Evolutionary conservation across 306 rosid genomes (phyloP).

Genomic region (Parietaria judaica): DNA sequence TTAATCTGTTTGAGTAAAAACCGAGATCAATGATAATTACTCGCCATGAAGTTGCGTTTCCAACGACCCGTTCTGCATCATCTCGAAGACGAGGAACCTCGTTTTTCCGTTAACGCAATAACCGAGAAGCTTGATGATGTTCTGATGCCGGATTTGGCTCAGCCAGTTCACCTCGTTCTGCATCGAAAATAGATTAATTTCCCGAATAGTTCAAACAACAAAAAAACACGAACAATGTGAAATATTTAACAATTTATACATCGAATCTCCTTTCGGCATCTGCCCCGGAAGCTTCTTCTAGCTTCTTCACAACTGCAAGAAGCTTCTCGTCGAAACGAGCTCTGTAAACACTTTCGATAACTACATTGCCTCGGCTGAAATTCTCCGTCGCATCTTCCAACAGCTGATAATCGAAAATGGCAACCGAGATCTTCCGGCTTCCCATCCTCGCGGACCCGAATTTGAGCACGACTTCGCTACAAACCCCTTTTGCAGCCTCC

Average conservation of each 20-base stretch:
- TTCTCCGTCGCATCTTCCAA: constrained; percentile 68
- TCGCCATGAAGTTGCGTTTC: constrained; percentile 72
- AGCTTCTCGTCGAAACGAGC: constrained; percentile 65
- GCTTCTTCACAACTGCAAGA: constrained; percentile 62
- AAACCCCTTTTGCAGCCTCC: constrained; percentile 50
- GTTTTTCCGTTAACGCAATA: constrained; percentile 62
- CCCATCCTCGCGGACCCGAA: constrained; percentile 55
- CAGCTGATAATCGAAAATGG: constrained; percentile 56
- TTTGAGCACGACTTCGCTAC: constrained; percentile 36
- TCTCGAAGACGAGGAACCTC: constrained; percentile 72
- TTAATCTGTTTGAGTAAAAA: constrained; percentile 4
- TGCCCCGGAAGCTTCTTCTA: constrained; percentile 14
- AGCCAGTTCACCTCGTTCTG: constrained; percentile 89
- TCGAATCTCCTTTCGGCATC: constrained; percentile 66
- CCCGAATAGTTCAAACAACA: background rate
- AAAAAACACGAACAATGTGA: background rate
- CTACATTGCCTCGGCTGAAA: constrained; percentile 48
- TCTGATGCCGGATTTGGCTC: constrained; percentile 74
- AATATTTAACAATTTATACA: constrained; percentile 21
- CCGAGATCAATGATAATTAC: constrained; percentile 12
- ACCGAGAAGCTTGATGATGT: constrained; percentile 70
- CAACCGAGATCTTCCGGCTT: constrained; percentile 51
- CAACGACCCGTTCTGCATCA: constrained; percentile 67
- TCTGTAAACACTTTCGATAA: constrained; percentile 52
- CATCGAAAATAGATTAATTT: constrained; percentile 9